These are phyloP conservation scores for Lactarius indigo DNA, from an alignment of 768 basidiomycete species.

Conservation along the genomic window DNA sequence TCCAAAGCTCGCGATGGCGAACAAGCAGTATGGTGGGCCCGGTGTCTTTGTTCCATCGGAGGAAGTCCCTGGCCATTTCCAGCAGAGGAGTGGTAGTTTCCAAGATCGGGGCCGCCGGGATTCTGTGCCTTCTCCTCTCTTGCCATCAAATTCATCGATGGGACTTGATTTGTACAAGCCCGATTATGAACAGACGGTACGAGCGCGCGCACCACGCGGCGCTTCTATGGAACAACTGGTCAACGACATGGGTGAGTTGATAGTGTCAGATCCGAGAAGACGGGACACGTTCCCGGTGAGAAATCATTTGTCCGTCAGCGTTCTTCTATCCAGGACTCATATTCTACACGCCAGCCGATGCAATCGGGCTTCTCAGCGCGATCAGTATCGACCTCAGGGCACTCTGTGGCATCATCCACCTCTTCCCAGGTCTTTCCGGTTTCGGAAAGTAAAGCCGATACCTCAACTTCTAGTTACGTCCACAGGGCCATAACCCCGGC, in stretches of 20 bases:
- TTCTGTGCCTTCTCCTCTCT: constrained; percentile 56
- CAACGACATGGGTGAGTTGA: constrained; percentile 65
- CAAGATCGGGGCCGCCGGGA: constrained; percentile 45
- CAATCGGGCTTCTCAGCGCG: constrained; percentile 12
- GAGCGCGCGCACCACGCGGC: constrained; percentile 26
- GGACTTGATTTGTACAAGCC: constrained; percentile 68
- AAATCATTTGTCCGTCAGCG: neutral
- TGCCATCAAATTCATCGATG: constrained; percentile 58
- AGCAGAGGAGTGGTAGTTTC: constrained; percentile 34
- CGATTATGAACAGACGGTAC: constrained; percentile 59
- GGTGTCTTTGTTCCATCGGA: constrained; percentile 62
- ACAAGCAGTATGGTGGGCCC: constrained; percentile 71
- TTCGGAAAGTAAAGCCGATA: constrained; percentile 34
- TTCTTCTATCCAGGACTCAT: neutral
- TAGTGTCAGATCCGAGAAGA: constrained; percentile 45
- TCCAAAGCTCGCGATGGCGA: constrained; percentile 46
- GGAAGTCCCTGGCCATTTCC: constrained; percentile 17
- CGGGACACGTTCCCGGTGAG: constrained; percentile 58
- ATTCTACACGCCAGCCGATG: neutral
- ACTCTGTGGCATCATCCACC: constrained; percentile 21
- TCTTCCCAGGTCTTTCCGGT: constrained; percentile 35
- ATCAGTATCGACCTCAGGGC: constrained; percentile 21
- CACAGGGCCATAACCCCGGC: constrained; percentile 21
- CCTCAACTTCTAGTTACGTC: neutral
- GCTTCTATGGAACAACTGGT: constrained; percentile 52